A percentile compares a stretch with the other conserved stretches of the same genome.
Conservation (phyloP, 2,329 filamentous ascomycete species). For the Uncinocarpus reesii region DNA sequence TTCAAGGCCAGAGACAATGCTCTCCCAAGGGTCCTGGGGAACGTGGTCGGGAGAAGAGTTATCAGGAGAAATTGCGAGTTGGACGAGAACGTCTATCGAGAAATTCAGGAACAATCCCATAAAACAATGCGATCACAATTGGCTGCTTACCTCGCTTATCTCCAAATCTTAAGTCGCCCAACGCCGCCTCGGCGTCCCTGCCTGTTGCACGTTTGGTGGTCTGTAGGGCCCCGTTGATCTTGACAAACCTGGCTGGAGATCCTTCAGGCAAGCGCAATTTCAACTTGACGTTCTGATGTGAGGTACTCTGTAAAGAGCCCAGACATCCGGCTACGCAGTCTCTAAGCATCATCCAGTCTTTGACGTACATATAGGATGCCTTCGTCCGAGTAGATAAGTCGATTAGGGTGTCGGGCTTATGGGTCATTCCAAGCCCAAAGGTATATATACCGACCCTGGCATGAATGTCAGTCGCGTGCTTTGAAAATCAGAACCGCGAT, state of each 20-base stretch:
- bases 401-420: slow-evolving; percentile 98
- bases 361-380: slow-evolving; percentile 94
- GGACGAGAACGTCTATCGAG: slow-evolving; percentile 69
- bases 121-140: too few relatives aligned
- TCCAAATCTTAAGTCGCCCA: slow-evolving; percentile 88
- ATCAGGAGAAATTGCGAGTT: slow-evolving; percentile 84
- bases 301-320: slow-evolving; percentile 81
- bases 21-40: slow-evolving; percentile 93
- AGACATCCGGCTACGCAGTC: slow-evolving; percentile 92
- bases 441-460: slow-evolving; percentile 82
- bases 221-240: slow-evolving; percentile 91
- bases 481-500: neutral
- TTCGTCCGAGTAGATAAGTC: slow-evolving; percentile 92
- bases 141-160: slow-evolving; percentile 58
- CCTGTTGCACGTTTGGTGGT: slow-evolving; percentile 94
- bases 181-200: slow-evolving; percentile 79
- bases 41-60: slow-evolving; percentile 70
- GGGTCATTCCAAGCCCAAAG: slow-evolving; percentile 89
- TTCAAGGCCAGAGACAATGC: slow-evolving; percentile 88
- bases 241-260: slow-evolving; percentile 95
- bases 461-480: slow-evolving; percentile 21
- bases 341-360: slow-evolving; percentile 99
- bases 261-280: slow-evolving; percentile 90
- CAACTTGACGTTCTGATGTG: slow-evolving; percentile 96
- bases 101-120: slow-evolving; percentile 2